Conservation (phyloP, 257 asterid genomes). For the Solanum dulcamara region DNA sequence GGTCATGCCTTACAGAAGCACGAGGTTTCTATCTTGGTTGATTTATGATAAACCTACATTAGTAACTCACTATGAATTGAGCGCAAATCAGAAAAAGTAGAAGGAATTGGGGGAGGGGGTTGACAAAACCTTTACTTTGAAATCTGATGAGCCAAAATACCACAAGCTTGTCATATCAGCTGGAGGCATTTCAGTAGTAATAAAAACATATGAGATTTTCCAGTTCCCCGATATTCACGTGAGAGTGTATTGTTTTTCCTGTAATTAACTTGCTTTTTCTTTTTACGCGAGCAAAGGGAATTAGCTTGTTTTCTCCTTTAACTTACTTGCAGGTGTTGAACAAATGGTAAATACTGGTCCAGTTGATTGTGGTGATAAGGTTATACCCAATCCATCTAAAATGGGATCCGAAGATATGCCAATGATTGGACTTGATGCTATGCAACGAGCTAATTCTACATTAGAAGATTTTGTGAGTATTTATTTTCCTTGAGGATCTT, state of each 20-base stretch:
- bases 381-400: conserved; percentile 8
- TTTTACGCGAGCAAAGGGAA: not conserved
- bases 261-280: not conserved
- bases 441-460: conserved; percentile 79
- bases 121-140: not conserved
- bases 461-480: conserved; percentile 91
- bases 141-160: not conserved
- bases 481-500: not conserved
- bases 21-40: not conserved
- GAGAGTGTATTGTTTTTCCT: not conserved
- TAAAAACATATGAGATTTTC: not conserved
- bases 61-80: not conserved
- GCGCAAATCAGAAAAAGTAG: not conserved
- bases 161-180: not conserved
- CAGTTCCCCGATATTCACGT: not conserved
- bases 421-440: conserved; percentile 62
- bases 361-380: conserved; percentile 15
- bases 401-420: conserved; percentile 25
- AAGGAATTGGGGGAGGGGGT: not conserved
- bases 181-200: not conserved
- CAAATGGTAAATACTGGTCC: conserved; percentile 12
- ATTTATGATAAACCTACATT: not conserved
- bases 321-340: conserved; percentile 31
- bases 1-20: not conserved
- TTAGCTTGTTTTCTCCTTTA: not conserved